A percentile compares a stretch with the other conserved stretches of the same genome.
These are phyloP conservation scores for Orbilia blumenaviensis DNA, from an alignment of 2,329 filamentous ascomycete genomes.

Conservation along the genomic window DNA sequence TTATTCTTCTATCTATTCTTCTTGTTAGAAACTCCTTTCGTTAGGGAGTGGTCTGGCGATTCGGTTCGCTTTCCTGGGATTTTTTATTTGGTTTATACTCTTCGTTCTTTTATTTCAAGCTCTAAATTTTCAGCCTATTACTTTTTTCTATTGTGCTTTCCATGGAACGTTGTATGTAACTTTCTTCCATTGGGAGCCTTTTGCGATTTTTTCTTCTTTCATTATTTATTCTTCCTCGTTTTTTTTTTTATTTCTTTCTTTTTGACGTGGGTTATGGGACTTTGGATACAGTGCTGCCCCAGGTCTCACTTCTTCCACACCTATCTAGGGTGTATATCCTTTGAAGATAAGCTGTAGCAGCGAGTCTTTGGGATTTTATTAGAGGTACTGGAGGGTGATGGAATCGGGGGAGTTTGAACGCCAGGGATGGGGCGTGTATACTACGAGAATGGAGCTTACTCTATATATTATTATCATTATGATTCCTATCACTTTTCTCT, in stretches of 20 bases:
- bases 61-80: constrained; percentile 8
- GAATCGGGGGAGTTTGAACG: no score
- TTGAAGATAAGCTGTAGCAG: no score
- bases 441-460: not conserved
- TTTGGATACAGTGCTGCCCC: no score
- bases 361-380: no score
- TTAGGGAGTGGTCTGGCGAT: not conserved
- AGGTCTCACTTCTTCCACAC: no score
- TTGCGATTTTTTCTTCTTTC: not conserved
- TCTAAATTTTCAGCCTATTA: no score
- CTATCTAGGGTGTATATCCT: no score
- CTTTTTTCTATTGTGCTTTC: not conserved
- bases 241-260: not conserved
- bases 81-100: not conserved
- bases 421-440: not conserved
- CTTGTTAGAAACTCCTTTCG: constrained; percentile 3
- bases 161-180: not conserved
- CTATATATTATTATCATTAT: not conserved
- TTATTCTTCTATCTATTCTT: not conserved
- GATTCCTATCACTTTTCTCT: no score
- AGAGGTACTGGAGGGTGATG: no score
- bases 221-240: not conserved
- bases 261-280: not conserved
- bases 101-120: not conserved
- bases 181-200: constrained; percentile 8